Evolutionary conservation across 768 basidiomycete species (phyloP).

Genomic region (Serendipita indica): DNA sequence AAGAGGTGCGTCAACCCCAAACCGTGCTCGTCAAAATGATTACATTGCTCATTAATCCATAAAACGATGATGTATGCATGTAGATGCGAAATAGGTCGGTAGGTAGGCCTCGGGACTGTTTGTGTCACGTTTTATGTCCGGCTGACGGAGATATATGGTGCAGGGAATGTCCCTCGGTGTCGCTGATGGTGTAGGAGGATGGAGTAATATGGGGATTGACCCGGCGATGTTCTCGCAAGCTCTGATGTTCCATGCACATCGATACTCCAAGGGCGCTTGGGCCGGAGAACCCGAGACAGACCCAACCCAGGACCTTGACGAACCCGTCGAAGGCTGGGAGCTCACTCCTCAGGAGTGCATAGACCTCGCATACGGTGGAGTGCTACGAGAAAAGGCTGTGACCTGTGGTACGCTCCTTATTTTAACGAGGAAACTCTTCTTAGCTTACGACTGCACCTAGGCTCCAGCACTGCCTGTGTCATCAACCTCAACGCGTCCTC

Average conservation of each 20-base stretch:
- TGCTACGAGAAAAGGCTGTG: constrained; percentile 47
- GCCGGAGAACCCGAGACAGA: constrained; percentile 73
- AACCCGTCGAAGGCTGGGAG: constrained; percentile 53
- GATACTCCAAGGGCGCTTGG: constrained; percentile 59
- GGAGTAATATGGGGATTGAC: constrained; percentile 71
- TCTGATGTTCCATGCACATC: constrained; percentile 74
- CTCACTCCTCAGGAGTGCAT: constrained; percentile 45
- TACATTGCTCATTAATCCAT: not conserved
- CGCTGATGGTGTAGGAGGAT: constrained; percentile 89
- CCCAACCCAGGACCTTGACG: constrained; percentile 56
- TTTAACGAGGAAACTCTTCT: not conserved
- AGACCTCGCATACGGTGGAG: constrained; percentile 54
- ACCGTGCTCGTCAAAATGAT: constrained; percentile 1
- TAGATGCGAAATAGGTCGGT: constrained; percentile 73
- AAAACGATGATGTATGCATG: not conserved
- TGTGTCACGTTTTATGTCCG: not conserved
- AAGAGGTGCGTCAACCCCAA: constrained; percentile 38
- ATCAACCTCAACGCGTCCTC: constrained; percentile 60
- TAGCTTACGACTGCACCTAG: constrained; percentile 27
- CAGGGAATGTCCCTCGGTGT: constrained; percentile 71
- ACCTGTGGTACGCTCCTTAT: constrained; percentile 18
- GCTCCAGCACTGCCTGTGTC: constrained; percentile 74
- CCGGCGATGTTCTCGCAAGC: constrained; percentile 84
- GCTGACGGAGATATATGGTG: not conserved
- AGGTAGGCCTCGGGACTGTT: constrained; percentile 24